Evolutionary conservation across 2,329 filamentous ascomycete species (phyloP).

Genomic region (Phaeomoniella chlamydospora): DNA sequence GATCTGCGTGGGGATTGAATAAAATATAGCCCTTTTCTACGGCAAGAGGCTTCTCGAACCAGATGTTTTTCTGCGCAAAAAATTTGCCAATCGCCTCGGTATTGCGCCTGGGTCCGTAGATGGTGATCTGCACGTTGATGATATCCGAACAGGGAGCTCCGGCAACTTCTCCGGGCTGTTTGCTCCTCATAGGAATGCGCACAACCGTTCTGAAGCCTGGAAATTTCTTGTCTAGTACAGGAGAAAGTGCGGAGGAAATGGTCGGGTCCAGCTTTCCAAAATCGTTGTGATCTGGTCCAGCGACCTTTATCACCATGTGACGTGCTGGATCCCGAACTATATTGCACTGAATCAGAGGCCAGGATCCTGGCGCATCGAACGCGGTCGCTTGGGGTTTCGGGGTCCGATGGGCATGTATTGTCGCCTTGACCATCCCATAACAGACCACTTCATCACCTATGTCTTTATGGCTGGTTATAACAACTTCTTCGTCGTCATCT

Average conservation of each 20-base stretch:
- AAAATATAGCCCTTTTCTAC: constrained; percentile 56
- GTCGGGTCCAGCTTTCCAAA: constrained; percentile 64
- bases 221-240: constrained; percentile 54
- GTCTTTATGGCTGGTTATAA: constrained; percentile 5
- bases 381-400: constrained; percentile 9
- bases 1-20: constrained; percentile 58
- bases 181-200: constrained; percentile 53
- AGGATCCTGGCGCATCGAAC: constrained; percentile 7
- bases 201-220: constrained; percentile 53
- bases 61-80: constrained; percentile 51
- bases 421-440: constrained; percentile 10
- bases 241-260: constrained; percentile 53
- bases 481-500: constrained; percentile 41
- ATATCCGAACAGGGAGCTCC: constrained; percentile 47
- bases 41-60: constrained; percentile 50
- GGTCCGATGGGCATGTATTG: constrained; percentile 8
- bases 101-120: constrained; percentile 63
- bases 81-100: constrained; percentile 52
- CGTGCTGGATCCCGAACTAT: constrained; percentile 6
- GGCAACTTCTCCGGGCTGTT: constrained; percentile 46
- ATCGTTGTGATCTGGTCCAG: constrained; percentile 54
- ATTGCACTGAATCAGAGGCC: constrained; percentile 11
- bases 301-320: constrained; percentile 50
- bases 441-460: constrained; percentile 3
- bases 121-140: constrained; percentile 54